A percentile compares a stretch with the other conserved stretches of the same genome.
phyloP scores from a whole-genome alignment of 345 rosid species.

The Turritis glabra region DNA sequence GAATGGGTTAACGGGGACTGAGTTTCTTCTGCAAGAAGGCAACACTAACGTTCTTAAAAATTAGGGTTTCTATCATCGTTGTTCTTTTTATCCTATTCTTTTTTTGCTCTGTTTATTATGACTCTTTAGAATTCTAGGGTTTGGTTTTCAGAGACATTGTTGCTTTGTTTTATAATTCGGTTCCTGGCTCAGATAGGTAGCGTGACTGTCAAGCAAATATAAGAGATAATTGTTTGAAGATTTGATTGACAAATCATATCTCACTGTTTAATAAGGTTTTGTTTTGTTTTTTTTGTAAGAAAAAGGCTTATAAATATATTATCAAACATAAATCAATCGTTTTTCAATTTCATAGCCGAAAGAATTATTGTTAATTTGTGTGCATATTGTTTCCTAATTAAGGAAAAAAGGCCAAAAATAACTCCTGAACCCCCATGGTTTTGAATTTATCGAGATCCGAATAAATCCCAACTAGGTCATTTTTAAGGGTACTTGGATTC shows the following conservation, averaged over 20 bases:
- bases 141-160: not conserved
- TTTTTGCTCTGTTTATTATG: not conserved
- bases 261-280: no score
- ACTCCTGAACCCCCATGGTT: not conserved
- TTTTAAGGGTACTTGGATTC: no score
- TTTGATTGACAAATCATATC: not conserved
- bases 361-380: not conserved
- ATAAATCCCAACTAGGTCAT: no score
- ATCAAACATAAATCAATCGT: not conserved
- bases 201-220: constrained; percentile 1
- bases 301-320: not conserved
- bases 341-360: not conserved
- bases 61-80: constrained; percentile 1
- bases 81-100: not conserved
- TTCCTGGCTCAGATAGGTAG: constrained; percentile 2
- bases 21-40: constrained; percentile 23
- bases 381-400: not conserved
- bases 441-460: no score
- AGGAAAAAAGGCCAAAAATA: not conserved
- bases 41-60: not conserved
- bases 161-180: not conserved
- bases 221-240: not conserved
- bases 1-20: constrained; percentile 40
- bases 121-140: not conserved
- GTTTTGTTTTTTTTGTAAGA: no score